A percentile compares a stretch with the other conserved stretches of the same genome.
These are phyloP conservation scores for Penicillium simplicissimum DNA, from an alignment of 495 filamentous ascomycete species.

Conservation along the genomic window DNA sequence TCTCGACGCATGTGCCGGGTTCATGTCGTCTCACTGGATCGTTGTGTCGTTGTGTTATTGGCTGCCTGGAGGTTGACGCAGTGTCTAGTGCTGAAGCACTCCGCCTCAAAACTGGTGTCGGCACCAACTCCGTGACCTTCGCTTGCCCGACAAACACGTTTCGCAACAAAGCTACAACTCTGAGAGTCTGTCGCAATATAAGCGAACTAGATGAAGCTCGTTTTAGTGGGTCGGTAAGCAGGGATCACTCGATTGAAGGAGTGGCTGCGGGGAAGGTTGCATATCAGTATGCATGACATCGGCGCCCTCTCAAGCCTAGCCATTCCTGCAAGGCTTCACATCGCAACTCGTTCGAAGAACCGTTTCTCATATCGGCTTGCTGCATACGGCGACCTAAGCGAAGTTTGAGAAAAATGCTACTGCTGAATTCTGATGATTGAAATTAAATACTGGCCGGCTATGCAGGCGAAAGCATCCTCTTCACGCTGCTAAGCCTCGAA, in stretches of 20 bases:
- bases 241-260: not conserved
- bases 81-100: not conserved
- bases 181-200: slow-evolving; percentile 46
- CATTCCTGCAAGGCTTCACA: not conserved
- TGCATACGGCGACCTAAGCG: not conserved
- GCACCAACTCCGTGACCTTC: slow-evolving; percentile 61
- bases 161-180: slow-evolving; percentile 59
- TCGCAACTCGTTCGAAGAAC: not conserved
- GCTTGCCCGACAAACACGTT: slow-evolving; percentile 66
- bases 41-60: too few species aligned
- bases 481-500: not conserved
- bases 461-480: not conserved
- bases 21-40: too few species aligned
- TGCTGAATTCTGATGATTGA: not conserved
- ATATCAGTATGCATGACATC: not conserved
- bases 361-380: not conserved
- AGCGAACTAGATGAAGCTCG: slow-evolving; percentile 12
- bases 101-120: slow-evolving; percentile 19
- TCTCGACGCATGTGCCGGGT: too few species aligned
- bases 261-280: not conserved
- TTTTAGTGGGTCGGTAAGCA: not conserved
- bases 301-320: not conserved
- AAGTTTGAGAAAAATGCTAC: not conserved
- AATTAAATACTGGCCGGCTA: not conserved
- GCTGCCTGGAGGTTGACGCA: too few species aligned